Percentiles rank a stretch among this genome's conserved stretches.
phyloP scores from a whole-genome alignment of 441 rosid species.

The Euphorbia celastroides region DNA sequence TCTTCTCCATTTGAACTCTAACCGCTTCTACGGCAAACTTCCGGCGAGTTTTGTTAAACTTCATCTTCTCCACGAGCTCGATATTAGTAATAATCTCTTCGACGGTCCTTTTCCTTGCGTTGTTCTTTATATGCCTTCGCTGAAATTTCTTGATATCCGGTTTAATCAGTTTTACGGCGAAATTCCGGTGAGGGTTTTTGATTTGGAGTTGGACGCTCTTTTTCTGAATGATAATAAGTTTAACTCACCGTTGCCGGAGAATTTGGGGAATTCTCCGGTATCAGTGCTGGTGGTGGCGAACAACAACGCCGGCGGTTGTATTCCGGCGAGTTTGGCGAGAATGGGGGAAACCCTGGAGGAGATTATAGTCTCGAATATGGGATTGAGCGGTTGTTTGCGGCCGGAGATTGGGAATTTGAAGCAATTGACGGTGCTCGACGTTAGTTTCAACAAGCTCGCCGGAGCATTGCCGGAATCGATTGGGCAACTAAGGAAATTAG shows the following conservation, averaged over 20 bases:
- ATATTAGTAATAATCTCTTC: constrained; percentile 67
- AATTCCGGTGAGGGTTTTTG: constrained; percentile 51
- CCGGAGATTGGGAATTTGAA: constrained; percentile 47
- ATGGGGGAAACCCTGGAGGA: constrained; percentile 59
- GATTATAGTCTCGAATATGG: constrained; percentile 41
- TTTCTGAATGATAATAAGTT: constrained; percentile 75
- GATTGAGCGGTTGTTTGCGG: constrained; percentile 58
- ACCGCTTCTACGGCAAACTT: constrained; percentile 54
- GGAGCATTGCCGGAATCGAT: constrained; percentile 61
- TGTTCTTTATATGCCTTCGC: constrained; percentile 49
- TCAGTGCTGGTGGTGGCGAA: constrained; percentile 77
- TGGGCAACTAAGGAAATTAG: constrained; percentile 51
- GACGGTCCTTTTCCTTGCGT: constrained; percentile 62
- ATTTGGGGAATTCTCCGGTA: constrained; percentile 72
- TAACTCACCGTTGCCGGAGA: constrained; percentile 46
- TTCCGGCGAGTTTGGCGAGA: constrained; percentile 54
- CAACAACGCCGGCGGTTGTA: constrained; percentile 48
- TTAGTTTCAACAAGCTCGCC: constrained; percentile 49
- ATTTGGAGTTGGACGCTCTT: constrained; percentile 71
- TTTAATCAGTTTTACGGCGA: constrained; percentile 50
- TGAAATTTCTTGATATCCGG: constrained; percentile 72
- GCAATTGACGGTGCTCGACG: constrained; percentile 58
- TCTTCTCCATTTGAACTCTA: constrained; percentile 69
- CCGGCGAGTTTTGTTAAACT: constrained; percentile 46
- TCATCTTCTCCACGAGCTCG: constrained; percentile 56